Evolutionary conservation across 257 asterid species (phyloP).

Genomic region (Solanum chaucha): DNA sequence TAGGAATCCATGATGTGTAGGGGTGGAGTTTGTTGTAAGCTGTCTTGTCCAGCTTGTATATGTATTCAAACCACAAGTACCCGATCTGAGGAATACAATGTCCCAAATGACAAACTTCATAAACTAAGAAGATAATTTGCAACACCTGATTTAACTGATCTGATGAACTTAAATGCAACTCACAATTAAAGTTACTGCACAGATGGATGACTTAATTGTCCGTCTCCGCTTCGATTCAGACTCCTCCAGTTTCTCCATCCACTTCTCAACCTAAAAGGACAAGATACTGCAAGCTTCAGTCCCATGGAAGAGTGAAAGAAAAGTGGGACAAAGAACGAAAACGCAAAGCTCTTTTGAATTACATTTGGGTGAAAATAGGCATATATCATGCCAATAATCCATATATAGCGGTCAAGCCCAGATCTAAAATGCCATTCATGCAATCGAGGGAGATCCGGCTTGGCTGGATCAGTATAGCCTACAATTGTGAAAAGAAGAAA

Average conservation of each 20-base stretch:
- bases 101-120: not conserved
- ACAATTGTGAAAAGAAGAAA: slow-evolving; percentile 12
- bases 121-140: not conserved
- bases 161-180: slow-evolving; percentile 11
- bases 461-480: slow-evolving; percentile 91
- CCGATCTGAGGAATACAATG: slow-evolving; percentile 20
- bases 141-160: not conserved
- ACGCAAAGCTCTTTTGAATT: slow-evolving; percentile 8
- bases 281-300: slow-evolving; percentile 4
- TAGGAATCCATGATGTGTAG: slow-evolving; percentile 98
- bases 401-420: slow-evolving; percentile 85
- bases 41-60: slow-evolving; percentile 89
- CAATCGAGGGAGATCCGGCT: slow-evolving; percentile 79
- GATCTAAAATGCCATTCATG: slow-evolving; percentile 97
- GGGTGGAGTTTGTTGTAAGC: slow-evolving; percentile 91
- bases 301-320: not conserved
- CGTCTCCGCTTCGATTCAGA: slow-evolving; percentile 64
- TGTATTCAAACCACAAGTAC: slow-evolving; percentile 73
- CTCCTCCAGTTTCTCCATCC: slow-evolving; percentile 97
- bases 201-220: slow-evolving; percentile 51
- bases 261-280: slow-evolving; percentile 65
- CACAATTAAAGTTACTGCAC: slow-evolving; percentile 49
- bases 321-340: not conserved
- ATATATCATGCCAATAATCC: slow-evolving; percentile 83
- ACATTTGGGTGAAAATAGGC: slow-evolving; percentile 84